Percentiles rank a stretch among this genome's conserved stretches.
Evolutionary conservation across 2,329 filamentous ascomycete species (phyloP).

Genomic region (Ophiosphaerella korrae): DNA sequence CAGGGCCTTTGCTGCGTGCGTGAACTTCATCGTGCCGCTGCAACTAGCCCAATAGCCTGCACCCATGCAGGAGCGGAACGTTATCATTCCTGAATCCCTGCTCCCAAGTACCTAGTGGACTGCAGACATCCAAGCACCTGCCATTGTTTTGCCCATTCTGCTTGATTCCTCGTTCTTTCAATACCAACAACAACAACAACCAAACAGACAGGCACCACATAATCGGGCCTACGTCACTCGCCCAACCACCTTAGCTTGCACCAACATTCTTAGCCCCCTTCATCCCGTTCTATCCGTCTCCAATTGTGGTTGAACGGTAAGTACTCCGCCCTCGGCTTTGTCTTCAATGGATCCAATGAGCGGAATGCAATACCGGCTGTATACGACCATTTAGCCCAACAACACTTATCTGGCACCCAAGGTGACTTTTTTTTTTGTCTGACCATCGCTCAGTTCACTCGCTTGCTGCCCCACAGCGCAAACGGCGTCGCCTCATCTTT

Average conservation of each 20-base stretch:
- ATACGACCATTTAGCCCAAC: neutral
- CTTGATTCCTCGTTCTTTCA: slow-evolving; percentile 1
- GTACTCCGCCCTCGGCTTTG: slow-evolving; percentile 8
- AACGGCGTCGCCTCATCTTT: slow-evolving; percentile 5
- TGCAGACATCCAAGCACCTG: neutral
- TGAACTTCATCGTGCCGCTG: neutral
- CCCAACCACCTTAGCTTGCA: slow-evolving; percentile 1
- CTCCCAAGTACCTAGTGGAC: neutral
- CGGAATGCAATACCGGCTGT: neutral
- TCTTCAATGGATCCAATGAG: neutral
- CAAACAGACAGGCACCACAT: too few species aligned
- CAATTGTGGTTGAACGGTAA: slow-evolving; percentile 17
- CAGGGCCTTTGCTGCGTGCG: neutral
- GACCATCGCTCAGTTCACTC: slow-evolving; percentile 14
- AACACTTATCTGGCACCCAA: slow-evolving; percentile 1
- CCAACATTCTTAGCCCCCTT: slow-evolving; percentile 4
- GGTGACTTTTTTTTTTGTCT: slow-evolving; percentile 17
- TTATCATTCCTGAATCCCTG: slow-evolving; percentile 8
- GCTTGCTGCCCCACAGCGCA: slow-evolving; percentile 12
- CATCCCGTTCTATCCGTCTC: slow-evolving; percentile 7
- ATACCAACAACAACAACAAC: neutral
- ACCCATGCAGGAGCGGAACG: neutral
- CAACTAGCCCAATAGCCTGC: neutral
- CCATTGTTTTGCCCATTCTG: slow-evolving; percentile 6
- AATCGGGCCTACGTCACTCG: slow-evolving; percentile 13